Percentiles rank a stretch among this genome's conserved stretches.
phyloP scores from a whole-genome alignment of 148 eudicot species.

The Selenicereus undatus region DNA sequence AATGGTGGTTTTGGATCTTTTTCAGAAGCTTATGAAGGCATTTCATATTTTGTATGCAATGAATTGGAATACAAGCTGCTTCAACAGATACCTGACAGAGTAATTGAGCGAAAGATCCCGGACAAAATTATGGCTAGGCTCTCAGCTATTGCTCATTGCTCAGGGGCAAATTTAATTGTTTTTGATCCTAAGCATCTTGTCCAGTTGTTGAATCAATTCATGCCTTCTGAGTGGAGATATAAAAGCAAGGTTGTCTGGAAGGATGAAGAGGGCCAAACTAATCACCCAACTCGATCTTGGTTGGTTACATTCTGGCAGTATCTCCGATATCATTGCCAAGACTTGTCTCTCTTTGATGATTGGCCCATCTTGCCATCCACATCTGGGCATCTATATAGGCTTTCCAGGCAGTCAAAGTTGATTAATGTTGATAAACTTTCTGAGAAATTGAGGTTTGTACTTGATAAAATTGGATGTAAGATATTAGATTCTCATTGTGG shows the following conservation, averaged over 20 bases:
- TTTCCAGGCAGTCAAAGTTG: conserved; percentile 55
- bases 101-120: conserved; percentile 63
- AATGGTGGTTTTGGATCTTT: conserved; percentile 74
- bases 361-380: conserved; percentile 94
- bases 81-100: conserved; percentile 57
- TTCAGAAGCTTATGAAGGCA: conserved; percentile 53
- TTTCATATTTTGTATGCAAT: conserved; percentile 62
- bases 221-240: conserved; percentile 84
- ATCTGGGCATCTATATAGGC: conserved; percentile 75
- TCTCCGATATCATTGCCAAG: conserved; percentile 54
- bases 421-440: conserved; percentile 60
- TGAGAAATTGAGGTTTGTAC: conserved; percentile 51
- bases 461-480: conserved; percentile 84
- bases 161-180: conserved; percentile 62
- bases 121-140: conserved; percentile 50
- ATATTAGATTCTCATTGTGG: conserved; percentile 55
- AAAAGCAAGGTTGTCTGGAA: conserved; percentile 68
- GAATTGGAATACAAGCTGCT: conserved; percentile 74
- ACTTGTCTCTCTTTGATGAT: conserved; percentile 67
- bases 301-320: conserved; percentile 79
- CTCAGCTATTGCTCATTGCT: conserved; percentile 60
- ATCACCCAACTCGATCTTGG: conserved; percentile 74
- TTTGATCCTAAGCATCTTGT: conserved; percentile 56
- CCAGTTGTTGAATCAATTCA: conserved; percentile 57
- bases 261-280: conserved; percentile 33